phyloP scores from a whole-genome alignment of 257 asterid species.

The Solanum sejunctum region DNA sequence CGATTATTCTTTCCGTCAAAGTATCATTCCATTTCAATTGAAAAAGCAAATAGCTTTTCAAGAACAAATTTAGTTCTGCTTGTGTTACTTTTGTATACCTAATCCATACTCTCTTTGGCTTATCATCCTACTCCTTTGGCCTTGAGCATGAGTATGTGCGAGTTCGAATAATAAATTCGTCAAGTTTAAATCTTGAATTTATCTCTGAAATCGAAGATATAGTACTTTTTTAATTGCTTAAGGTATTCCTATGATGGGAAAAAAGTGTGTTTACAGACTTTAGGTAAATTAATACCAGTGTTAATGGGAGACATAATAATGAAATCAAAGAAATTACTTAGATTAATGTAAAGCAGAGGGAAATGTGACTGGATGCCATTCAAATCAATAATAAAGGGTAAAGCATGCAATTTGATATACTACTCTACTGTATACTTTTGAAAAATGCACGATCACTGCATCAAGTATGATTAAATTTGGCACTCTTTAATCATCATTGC shows the following conservation, averaged over 20 bases:
- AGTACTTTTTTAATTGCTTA: neutral
- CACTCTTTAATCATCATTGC: neutral
- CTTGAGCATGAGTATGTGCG: neutral
- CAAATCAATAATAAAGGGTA: neutral
- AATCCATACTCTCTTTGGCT: no score
- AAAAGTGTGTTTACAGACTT: neutral
- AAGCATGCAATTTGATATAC: neutral
- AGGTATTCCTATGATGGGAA: neutral
- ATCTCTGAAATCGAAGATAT: rapidly evolving
- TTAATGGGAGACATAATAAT: neutral
- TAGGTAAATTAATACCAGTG: neutral
- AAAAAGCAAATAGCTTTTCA: no score
- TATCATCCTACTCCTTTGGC: neutral
- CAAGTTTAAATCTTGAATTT: rapidly evolving
- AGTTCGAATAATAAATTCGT: rapidly evolving
- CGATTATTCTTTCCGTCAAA: no score
- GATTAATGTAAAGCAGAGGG: neutral
- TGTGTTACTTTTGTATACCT: no score
- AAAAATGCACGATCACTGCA: neutral
- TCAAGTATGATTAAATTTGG: neutral
- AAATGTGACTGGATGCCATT: neutral
- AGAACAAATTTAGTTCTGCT: no score
- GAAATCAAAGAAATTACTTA: neutral
- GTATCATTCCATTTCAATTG: no score
- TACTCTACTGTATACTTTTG: neutral